phyloP scores from a whole-genome alignment of 192 early-diverging fungal genomes.

The Coemansia sp. region DNA sequence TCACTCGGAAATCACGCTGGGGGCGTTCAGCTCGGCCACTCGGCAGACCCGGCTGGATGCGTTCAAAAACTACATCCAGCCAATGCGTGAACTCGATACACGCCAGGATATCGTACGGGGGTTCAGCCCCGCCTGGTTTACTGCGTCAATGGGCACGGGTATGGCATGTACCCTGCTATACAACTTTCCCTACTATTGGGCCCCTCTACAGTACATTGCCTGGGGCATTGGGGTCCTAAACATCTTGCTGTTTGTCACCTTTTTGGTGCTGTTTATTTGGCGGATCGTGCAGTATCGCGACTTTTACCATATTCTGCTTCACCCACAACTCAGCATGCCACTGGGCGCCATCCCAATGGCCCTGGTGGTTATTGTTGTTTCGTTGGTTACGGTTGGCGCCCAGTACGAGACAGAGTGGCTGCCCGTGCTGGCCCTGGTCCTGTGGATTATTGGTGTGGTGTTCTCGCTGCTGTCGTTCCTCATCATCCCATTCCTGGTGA shows the following conservation, averaged over 20 bases:
- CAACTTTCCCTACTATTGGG: conserved; percentile 40
- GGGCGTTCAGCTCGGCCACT: not conserved
- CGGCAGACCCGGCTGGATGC: not conserved
- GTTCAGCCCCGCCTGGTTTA: conserved; percentile 58
- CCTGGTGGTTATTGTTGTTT: conserved; percentile 39
- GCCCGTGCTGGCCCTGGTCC: conserved; percentile 26
- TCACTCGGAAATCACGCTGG: conserved; percentile 17
- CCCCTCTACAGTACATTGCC: conserved; percentile 34
- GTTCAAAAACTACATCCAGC: conserved; percentile 24
- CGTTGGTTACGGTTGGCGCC: conserved; percentile 11
- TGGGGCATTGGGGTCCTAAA: conserved; percentile 39
- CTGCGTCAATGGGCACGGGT: conserved; percentile 52
- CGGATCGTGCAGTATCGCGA: conserved; percentile 40
- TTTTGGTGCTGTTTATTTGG: conserved; percentile 17
- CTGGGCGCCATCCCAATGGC: conserved; percentile 53
- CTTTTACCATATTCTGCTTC: conserved; percentile 39
- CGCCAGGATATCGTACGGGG: conserved; percentile 32
- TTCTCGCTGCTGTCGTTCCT: conserved; percentile 33
- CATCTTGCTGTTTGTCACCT: conserved; percentile 26
- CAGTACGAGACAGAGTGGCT: conserved; percentile 26
- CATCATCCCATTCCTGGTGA: conserved; percentile 36
- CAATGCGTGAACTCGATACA: conserved; percentile 36
- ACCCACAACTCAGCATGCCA: conserved; percentile 47
- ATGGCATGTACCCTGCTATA: conserved; percentile 24
- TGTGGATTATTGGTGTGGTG: conserved; percentile 45